These are phyloP conservation scores for Meyerozyma athensensis DNA, from an alignment of 1,139 yeast genomes.

Conservation along the genomic window DNA sequence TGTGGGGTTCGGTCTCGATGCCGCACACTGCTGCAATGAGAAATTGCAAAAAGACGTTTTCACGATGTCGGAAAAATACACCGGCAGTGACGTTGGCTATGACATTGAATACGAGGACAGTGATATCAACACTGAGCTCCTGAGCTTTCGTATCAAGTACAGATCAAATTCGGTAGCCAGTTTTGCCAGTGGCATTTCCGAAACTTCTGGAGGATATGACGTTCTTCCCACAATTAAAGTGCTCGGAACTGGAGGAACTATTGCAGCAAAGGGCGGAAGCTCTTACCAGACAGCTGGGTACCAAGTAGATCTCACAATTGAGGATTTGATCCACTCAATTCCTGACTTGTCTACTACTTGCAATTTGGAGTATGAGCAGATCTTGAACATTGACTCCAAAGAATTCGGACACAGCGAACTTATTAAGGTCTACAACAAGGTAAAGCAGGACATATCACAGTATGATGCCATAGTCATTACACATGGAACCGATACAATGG, in stretches of 20 bases:
- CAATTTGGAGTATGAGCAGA: constrained; percentile 59
- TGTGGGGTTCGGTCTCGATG: constrained; percentile 2
- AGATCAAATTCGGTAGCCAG: constrained; percentile 18
- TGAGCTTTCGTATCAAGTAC: constrained; percentile 19
- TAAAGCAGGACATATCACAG: constrained; percentile 38
- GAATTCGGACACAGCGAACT: constrained; percentile 48
- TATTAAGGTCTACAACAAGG: constrained; percentile 33
- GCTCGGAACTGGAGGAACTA: constrained; percentile 71
- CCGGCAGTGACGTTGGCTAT: constrained; percentile 5
- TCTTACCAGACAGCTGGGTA: constrained; percentile 65
- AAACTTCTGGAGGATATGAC: constrained; percentile 9
- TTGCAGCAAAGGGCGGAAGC: constrained; percentile 58
- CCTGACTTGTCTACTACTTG: constrained; percentile 60
- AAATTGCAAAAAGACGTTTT: neutral
- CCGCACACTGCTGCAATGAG: neutral
- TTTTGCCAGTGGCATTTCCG: constrained; percentile 12
- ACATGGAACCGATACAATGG: constrained; percentile 71
- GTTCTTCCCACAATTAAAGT: constrained; percentile 47
- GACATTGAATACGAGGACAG: constrained; percentile 17
- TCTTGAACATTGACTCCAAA: constrained; percentile 61
- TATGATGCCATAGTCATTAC: constrained; percentile 60
- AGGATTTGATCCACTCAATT: constrained; percentile 51
- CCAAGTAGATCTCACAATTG: constrained; percentile 61
- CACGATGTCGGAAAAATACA: too few relatives aligned
- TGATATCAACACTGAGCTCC: constrained; percentile 14